Conservation (phyloP, 2,329 filamentous ascomycete genomes). For the Aspergillus sergii region DNA sequence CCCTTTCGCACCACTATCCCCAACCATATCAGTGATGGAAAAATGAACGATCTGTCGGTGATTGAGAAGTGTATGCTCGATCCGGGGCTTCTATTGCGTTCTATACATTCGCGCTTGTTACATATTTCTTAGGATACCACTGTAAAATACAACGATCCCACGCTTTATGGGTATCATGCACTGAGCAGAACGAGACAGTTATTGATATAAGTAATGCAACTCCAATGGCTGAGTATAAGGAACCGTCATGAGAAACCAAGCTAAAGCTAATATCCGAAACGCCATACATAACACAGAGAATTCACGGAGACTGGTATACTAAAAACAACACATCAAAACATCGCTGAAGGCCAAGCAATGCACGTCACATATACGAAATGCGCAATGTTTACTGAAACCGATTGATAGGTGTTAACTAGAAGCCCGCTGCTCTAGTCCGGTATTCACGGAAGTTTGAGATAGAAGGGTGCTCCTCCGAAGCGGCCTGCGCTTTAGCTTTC, state of each 20-base stretch:
- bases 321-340: neutral
- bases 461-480: slow-evolving; percentile 17
- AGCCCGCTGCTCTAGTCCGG: slow-evolving; percentile 40
- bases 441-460: slow-evolving; percentile 49
- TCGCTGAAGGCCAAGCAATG: neutral
- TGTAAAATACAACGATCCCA: neutral
- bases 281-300: neutral
- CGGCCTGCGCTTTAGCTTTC: slow-evolving; percentile 19
- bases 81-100: neutral
- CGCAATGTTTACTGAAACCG: neutral
- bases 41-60: neutral
- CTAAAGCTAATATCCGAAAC: neutral
- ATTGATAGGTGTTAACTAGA: slow-evolving; percentile 3
- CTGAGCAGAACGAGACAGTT: neutral
- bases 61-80: neutral
- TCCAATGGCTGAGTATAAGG: neutral
- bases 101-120: neutral
- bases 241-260: neutral
- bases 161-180: neutral
- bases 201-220: neutral
- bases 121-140: neutral
- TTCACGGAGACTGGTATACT: neutral
- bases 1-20: slow-evolving; percentile 9
- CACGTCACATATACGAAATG: neutral
- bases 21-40: slow-evolving; percentile 20